Evolutionary conservation across 129 eudicot species (phyloP), one percentile per base, ranked within the genome.

Genomic region (Artemisia annua): DNA sequence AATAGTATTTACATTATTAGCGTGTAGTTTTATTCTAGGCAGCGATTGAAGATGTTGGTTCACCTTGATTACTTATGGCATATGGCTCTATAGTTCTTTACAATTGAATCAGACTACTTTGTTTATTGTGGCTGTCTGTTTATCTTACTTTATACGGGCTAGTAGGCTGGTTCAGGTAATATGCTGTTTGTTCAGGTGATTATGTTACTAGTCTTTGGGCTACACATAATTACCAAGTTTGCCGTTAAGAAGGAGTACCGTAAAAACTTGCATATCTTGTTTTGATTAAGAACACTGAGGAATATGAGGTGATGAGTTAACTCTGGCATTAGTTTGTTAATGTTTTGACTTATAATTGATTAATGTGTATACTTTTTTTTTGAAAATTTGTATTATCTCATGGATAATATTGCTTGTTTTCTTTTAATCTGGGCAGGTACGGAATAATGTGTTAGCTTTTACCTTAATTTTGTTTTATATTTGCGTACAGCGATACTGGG

Each of bases 401-500:
- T 30, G 6, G 35, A 30, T 30, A 30, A 30, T 30, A 30, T 30
- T 30, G 6, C 35, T 30, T 30, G 6, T 30, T 30, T 5, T 30
- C 35, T 30, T 30, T 30, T 30, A 30, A 30, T 30, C 35, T 30
- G 35, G 35, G 35, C 35, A 30, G 35, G 35, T 30, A 30, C 35
- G 35, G 35, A 30, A 39, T 39, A 11, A 4, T 26, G 51, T 50
- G 75, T 66, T 62, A 15, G 60, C 15, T 63, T 58, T 19, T 26
- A 65, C 30, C 26, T 60, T 14, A 72, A 43, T 79, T 43, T 26
- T 71, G 24, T 68, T 73, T 69, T 49, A 20, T 82, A 81, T 87
- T 63, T 81, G 35, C 72, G 56, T 56, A 79, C 88, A 93, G 98
- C 79, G 87, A 70, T 81, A 65, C 52, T 86, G 85, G 79, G 72